Base-by-base conservation (phyloP, 768 basidiomycete species). In the Dacryopinax primogenitus region DNA sequence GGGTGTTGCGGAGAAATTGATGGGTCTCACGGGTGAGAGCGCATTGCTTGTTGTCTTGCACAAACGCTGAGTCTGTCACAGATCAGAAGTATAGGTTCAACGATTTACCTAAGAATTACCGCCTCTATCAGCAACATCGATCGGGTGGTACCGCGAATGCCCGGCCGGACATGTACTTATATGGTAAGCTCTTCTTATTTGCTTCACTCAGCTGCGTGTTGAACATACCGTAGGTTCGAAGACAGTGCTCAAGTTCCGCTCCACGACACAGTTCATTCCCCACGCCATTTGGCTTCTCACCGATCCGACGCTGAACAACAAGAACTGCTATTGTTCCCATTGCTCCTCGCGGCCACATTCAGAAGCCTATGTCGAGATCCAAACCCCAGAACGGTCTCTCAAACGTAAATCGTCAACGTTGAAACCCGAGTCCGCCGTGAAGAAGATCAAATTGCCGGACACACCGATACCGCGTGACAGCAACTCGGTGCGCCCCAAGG, bases 251-350 rank as follows among this genome's bases (percentile, higher is more conserved):
- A 66, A 68, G 64, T 92, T 91, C 73, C 86, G 91, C 44, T 91
- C 90, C 13, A 77, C 84, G n/a, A 86, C 86, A 61, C 91, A 93
- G 72, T 90, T 92, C 72, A 81, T 87, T 58, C 89, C 90, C 2
- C 91, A 93, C 70, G 87, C 87, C 1, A 77, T 84, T 66, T 92
- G 90, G 90, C 81, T 92, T 11, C 78, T 85, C 73, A 77, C 77
- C 6, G 85, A 88, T 66, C 70, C 76, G 0, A 77, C 76, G 1
- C 71, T 80, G 66, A 73, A 80, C 66, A 78, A 78, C 47, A 70
- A 72, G 1, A 80, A 80, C 44, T 92, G 89, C 70, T 75, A 75
- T 33, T 92, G 89, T 77, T 26, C 32, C 30, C 15, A 13, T 23
- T 26, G 30, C 23, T 58, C 51, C 15, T 15, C 15, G 51, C 28